These are phyloP conservation scores for Micractinium conductrix DNA, from an alignment of 139 green algal species.

Conservation along the genomic window DNA sequence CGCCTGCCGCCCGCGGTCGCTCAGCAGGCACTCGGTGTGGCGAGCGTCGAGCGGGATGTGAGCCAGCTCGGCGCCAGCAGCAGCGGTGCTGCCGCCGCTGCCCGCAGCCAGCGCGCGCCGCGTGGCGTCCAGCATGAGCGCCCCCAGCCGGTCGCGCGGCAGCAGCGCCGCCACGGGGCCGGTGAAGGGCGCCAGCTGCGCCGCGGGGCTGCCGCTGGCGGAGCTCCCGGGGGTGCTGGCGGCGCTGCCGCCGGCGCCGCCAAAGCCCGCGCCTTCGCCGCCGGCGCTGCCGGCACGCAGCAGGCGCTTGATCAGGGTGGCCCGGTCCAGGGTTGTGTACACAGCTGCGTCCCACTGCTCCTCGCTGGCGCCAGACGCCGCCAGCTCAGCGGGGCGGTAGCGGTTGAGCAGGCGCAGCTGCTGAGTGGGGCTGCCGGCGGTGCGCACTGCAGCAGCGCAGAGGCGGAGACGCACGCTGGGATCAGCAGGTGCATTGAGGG, in stretches of 20 bases:
- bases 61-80: constrained; percentile 9
- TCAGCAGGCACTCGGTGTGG: constrained; percentile 53
- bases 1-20: not conserved
- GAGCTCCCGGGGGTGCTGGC: not conserved
- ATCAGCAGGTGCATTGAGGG: too few species aligned
- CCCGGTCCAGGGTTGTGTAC: constrained; percentile 51
- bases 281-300: not conserved
- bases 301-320: constrained; percentile 42
- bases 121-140: constrained; percentile 55
- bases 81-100: not conserved
- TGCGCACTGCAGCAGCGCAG: too few species aligned
- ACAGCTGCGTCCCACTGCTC: constrained; percentile 56
- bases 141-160: constrained; percentile 62
- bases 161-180: constrained; percentile 66
- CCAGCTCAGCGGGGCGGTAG: constrained; percentile 45
- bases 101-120: constrained; percentile 11
- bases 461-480: too few species aligned
- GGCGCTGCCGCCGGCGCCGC: not conserved
- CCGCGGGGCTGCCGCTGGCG: not conserved
- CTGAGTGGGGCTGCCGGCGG: constrained; percentile 36
- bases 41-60: constrained; percentile 47
- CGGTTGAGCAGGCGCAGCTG: constrained; percentile 50
- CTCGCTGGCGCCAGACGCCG: constrained; percentile 9
- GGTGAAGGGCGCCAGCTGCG: constrained; percentile 41
- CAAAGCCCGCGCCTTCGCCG: not conserved